phyloP scores from a whole-genome alignment of 2,329 filamentous ascomycete genomes.

The Aspergillus chevalieri region DNA sequence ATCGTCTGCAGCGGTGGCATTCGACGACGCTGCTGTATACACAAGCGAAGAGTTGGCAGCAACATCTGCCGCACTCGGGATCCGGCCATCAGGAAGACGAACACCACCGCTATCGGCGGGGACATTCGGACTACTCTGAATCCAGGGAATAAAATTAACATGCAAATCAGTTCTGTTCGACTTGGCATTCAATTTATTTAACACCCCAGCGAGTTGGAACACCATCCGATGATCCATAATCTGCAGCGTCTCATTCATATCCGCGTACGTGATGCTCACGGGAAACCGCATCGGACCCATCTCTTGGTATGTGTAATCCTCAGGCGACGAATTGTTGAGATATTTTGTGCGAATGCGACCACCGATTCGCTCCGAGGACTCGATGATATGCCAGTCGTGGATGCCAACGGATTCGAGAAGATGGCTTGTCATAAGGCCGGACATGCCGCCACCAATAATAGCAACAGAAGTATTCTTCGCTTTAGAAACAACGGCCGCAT shows the following conservation, averaged over 20 bases:
- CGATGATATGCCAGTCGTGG: conserved; percentile 42
- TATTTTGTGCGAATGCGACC: conserved; percentile 42
- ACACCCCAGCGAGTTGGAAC: conserved; percentile 37
- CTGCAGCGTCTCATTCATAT: conserved; percentile 37
- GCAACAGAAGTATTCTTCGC: conserved; percentile 27
- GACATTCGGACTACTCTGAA: conserved; percentile 45
- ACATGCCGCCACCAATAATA: conserved; percentile 36
- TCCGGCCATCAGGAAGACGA: conserved; percentile 46
- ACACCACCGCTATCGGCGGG: conserved; percentile 45
- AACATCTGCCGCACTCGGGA: conserved; percentile 49
- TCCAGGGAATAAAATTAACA: conserved; percentile 40
- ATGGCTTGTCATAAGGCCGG: conserved; percentile 33
- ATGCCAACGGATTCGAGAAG: conserved; percentile 42
- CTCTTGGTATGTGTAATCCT: conserved; percentile 34
- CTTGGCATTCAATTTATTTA: conserved; percentile 35
- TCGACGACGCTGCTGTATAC: conserved; percentile 28
- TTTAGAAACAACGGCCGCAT: conserved; percentile 18
- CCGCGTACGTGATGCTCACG: conserved; percentile 34
- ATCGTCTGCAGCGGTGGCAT: conserved; percentile 29
- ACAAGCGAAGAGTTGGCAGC: conserved; percentile 36
- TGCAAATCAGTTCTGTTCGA: conserved; percentile 26
- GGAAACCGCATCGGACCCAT: conserved; percentile 45
- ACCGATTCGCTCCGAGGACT: conserved; percentile 37
- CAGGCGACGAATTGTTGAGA: conserved; percentile 33
- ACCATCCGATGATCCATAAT: conserved; percentile 41